phyloP scores from a whole-genome alignment of 2,329 filamentous ascomycete species.

The Trichoderma guizhouense region DNA sequence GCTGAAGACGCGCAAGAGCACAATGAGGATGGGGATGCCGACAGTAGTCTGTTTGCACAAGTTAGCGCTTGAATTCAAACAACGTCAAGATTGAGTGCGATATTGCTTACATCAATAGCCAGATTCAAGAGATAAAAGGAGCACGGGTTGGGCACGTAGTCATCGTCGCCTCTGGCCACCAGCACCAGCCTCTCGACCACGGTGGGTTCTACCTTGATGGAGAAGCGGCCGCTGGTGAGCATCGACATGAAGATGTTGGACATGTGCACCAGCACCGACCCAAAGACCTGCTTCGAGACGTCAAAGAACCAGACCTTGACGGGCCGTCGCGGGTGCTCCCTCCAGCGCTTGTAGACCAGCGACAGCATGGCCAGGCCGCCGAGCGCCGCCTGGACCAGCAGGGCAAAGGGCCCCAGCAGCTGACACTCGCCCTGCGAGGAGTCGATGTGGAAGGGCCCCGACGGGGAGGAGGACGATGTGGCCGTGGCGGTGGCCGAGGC shows the following conservation, averaged over 20 bases:
- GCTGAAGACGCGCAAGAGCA: constrained; percentile 78
- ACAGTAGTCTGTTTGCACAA: constrained; percentile 67
- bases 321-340: constrained; percentile 85
- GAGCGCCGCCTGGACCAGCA: constrained; percentile 84
- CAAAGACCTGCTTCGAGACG: constrained; percentile 94
- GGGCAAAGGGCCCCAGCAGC: constrained; percentile 84
- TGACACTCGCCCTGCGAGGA: constrained; percentile 72
- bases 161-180: constrained; percentile 46
- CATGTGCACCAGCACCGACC: constrained; percentile 83
- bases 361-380: constrained; percentile 79
- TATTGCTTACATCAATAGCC: constrained; percentile 79
- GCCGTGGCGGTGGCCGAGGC: constrained; percentile 22
- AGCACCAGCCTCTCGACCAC: constrained; percentile 37
- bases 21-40: constrained; percentile 90
- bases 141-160: constrained; percentile 82
- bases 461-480: constrained; percentile 27
- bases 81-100: background rate
- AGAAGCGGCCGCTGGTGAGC: constrained; percentile 83
- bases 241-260: constrained; percentile 96
- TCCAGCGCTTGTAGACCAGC: constrained; percentile 89
- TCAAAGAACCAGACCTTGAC: constrained; percentile 98
- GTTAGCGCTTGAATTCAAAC: background rate
- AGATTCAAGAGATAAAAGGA: constrained; percentile 95
- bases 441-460: constrained; percentile 27
- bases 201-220: constrained; percentile 53